Conservation (phyloP, 2,329 filamentous ascomycete species). For the Penicillium sp. region DNA sequence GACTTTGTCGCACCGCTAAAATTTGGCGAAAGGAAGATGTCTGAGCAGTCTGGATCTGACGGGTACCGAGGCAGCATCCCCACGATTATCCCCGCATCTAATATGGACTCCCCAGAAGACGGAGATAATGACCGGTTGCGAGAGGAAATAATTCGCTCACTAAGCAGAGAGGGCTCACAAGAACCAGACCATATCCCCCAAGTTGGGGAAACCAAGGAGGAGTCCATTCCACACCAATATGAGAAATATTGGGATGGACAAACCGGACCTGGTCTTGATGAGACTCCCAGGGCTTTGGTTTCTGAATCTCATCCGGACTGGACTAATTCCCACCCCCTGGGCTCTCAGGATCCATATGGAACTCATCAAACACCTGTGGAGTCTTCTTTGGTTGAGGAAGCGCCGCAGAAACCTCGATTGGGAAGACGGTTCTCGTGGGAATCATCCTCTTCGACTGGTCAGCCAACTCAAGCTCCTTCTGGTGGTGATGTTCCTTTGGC, state of each 20-base stretch:
- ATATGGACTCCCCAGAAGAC: constrained; percentile 37
- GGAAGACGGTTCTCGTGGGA: constrained; percentile 49
- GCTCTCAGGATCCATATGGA: constrained; percentile 18
- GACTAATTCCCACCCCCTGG: constrained; percentile 9
- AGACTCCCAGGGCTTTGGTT: constrained; percentile 16
- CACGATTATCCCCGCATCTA: constrained; percentile 33
- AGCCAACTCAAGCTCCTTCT: constrained; percentile 11
- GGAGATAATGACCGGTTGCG: constrained; percentile 47
- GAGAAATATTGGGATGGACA: constrained; percentile 40
- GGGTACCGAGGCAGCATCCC: constrained; percentile 27
- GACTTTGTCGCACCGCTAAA: constrained; percentile 37
- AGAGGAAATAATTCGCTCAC: constrained; percentile 50
- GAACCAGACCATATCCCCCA: constrained; percentile 26
- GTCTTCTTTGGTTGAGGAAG: constrained; percentile 9
- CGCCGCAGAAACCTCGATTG: constrained; percentile 26
- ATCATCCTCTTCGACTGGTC: constrained; percentile 25
- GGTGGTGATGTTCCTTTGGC: constrained; percentile 11
- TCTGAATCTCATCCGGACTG: constrained; percentile 18
- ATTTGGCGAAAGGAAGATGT: constrained; percentile 17
- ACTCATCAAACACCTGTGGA: constrained; percentile 4
- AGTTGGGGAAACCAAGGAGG: constrained; percentile 22
- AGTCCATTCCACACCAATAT: constrained; percentile 38
- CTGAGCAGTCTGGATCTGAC: constrained; percentile 15
- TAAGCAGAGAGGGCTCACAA: constrained; percentile 42
- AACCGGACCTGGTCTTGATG: constrained; percentile 16